Base-by-base conservation (phyloP, 2,329 filamentous ascomycete species). In the Fusarium pseudoanthophilum region DNA sequence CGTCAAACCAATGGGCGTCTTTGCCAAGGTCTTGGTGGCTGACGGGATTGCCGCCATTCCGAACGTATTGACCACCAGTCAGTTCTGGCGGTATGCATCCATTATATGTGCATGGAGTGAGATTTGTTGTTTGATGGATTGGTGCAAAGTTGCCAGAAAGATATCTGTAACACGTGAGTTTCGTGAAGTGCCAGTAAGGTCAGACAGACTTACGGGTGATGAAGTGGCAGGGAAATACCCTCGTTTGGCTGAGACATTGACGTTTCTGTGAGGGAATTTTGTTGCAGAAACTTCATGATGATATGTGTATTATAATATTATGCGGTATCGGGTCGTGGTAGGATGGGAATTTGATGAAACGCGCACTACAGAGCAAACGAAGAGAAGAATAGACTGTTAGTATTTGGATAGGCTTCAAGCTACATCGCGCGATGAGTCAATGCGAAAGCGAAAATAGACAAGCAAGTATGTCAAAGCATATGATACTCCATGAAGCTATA, bases 1-100 rank as follows among this genome's bases (percentile, higher is more conserved):
- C 92, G 74, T 93, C 92, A 69, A 93, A 93, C 91, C 91, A 93
- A 78, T 93, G 92, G 14, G 89, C 87, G 77, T 92, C 90, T 71
- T 90, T 85, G 43, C 86, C 87, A 6, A 89, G 79, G 60, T 92
- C 88, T 28, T 88, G 83, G 65, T 92, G 90, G 34, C 86, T 86
- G 13, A 92, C 83, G 11, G 92, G 91, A 75, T 93, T 93, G 34
- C 89, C 90, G 45, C 92, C 92, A 78, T 93, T 94, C 21, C 92
- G 88, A 34, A 93, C 88, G 76, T 93, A 93, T 80, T 93, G 88
- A 18, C 92, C 92, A 4, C 91, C 92, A 14, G 86, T 85, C 45
- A 94, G 85, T 69, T 93, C 91, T n/a, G 82, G 70, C 4, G 92
- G 92, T 56, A 93, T 90, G 1, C 70, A 78, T 11, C 92, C 92